Evolutionary conservation across 192 early-diverging fungal species (phyloP).

Genomic region (Geranomyces variabilis): DNA sequence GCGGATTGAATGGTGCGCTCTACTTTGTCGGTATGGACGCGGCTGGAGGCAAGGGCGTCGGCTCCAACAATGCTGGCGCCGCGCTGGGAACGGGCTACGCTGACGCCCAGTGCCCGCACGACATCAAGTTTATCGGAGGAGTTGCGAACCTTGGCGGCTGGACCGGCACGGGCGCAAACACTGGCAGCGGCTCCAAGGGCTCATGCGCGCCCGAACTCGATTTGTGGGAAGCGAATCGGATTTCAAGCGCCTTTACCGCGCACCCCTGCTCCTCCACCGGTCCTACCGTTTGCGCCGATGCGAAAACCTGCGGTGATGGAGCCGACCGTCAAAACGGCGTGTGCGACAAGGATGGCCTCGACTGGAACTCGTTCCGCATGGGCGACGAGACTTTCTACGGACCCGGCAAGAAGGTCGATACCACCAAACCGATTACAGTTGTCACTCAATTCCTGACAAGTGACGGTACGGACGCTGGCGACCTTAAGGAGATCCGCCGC

Average conservation of each 20-base stretch:
- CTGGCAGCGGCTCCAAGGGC: constrained; percentile 23
- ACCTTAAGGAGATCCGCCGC: constrained; percentile 38
- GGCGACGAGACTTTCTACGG: constrained; percentile 45
- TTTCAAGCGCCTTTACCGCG: constrained; percentile 38
- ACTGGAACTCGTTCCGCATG: constrained; percentile 45
- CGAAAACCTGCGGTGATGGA: constrained; percentile 39
- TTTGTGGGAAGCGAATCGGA: constrained; percentile 47
- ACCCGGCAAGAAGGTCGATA: constrained; percentile 39
- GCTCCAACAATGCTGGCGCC: constrained; percentile 40
- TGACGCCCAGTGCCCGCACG: constrained; percentile 48
- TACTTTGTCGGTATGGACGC: constrained; percentile 42
- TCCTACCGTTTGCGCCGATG: constrained; percentile 16
- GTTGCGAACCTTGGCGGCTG: constrained; percentile 32
- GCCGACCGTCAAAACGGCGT: constrained; percentile 30
- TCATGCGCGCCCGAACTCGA: constrained; percentile 46
- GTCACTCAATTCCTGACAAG: constrained; percentile 46
- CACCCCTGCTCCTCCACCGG: constrained; percentile 39
- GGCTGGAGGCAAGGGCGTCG: constrained; percentile 7
- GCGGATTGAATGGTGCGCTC: constrained; percentile 46
- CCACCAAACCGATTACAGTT: constrained; percentile 45
- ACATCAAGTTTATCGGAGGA: constrained; percentile 46
- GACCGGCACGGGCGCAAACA: constrained; percentile 17
- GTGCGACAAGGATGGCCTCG: constrained; percentile 50
- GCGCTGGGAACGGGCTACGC: constrained; percentile 46
- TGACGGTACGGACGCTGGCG: constrained; percentile 43